Conservation (phyloP, 345 rosid genomes). For the Leavenworthia alabamica region DNA sequence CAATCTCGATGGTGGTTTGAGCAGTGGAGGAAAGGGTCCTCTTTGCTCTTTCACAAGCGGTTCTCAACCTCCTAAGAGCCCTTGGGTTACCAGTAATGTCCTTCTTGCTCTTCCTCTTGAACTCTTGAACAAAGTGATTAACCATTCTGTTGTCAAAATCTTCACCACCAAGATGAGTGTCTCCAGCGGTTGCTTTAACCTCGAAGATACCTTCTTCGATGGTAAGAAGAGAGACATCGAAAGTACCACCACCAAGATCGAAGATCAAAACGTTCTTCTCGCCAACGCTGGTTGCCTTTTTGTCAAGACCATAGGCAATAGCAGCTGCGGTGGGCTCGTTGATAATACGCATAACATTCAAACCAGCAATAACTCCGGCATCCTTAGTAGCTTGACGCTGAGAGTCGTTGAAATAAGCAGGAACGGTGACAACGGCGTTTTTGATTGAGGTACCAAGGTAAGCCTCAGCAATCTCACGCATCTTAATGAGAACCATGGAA, state of each 20-base stretch:
- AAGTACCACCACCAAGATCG: conserved; percentile 80
- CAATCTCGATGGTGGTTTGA: conserved; percentile 68
- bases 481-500: conserved; percentile 72
- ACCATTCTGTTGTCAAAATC: conserved; percentile 81
- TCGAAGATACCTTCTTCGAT: conserved; percentile 76
- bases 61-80: conserved; percentile 76
- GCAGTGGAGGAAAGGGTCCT: conserved; percentile 65
- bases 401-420: conserved; percentile 74
- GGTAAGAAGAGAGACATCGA: conserved; percentile 74
- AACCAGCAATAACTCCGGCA: conserved; percentile 74
- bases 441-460: conserved; percentile 58
- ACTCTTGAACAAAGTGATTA: conserved; percentile 64
- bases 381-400: conserved; percentile 81
- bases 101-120: conserved; percentile 66
- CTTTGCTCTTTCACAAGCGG: conserved; percentile 62
- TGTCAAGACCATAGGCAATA: conserved; percentile 79
- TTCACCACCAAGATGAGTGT: conserved; percentile 76
- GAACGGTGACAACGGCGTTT: conserved; percentile 76
- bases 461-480: conserved; percentile 82
- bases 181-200: conserved; percentile 75
- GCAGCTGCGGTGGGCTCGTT: conserved; percentile 81
- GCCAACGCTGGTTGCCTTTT: conserved; percentile 66
- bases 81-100: conserved; percentile 66
- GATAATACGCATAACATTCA: conserved; percentile 67
- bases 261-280: conserved; percentile 74